Percentiles rank a stretch among this genome's conserved stretches.
phyloP scores from a whole-genome alignment of 2,329 filamentous ascomycete species.

The Talaromyces islandicus region DNA sequence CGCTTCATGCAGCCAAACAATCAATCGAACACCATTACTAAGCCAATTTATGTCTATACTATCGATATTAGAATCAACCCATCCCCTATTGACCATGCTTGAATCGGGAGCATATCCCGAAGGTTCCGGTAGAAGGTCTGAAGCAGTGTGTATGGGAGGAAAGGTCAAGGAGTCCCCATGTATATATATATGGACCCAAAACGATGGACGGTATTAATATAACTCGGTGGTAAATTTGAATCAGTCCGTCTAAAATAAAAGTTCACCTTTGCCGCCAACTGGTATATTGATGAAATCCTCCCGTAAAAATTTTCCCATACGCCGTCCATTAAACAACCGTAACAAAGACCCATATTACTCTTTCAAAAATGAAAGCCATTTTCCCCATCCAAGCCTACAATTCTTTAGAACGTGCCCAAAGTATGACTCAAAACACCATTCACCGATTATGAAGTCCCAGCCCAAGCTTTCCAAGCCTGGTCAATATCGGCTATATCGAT shows the following conservation, averaged over 20 bases:
- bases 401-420: not conserved
- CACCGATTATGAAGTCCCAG: not conserved
- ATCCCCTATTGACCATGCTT: not conserved
- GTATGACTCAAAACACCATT: not conserved
- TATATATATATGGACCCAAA: no score
- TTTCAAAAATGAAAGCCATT: not conserved
- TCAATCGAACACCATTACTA: not conserved
- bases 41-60: not conserved
- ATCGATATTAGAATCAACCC: not conserved
- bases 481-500: not conserved
- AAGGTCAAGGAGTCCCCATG: no score
- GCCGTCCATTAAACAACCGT: not conserved
- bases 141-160: not conserved
- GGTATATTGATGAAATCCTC: not conserved
- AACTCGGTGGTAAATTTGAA: not conserved
- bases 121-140: not conserved
- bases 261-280: not conserved
- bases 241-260: not conserved
- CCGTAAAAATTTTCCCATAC: not conserved
- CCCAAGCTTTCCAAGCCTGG: not conserved
- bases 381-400: not conserved
- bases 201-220: no score
- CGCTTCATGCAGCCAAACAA: not conserved
- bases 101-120: not conserved
- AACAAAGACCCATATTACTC: not conserved